Evolutionary conservation across 2,329 filamentous ascomycete genomes (phyloP), one percentile per base, ranked within the genome.

Genomic region (Metarhizium guizhouense): DNA sequence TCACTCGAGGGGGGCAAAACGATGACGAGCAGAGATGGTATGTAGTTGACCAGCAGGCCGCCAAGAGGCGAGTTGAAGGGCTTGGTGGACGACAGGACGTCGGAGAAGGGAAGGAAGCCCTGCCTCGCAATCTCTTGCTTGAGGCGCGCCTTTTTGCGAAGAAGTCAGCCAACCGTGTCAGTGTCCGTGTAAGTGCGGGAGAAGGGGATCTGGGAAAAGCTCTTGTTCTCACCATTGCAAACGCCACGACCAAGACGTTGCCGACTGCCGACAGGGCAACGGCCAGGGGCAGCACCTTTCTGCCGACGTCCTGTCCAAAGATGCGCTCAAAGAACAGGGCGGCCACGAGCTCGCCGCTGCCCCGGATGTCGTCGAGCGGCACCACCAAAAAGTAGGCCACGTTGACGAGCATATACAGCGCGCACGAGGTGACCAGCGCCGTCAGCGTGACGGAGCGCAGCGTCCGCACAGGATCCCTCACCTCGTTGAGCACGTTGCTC

Each of bases 41-140:
- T 74, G 62, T 82, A 88, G 62, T 89, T 85, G 2, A 89, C 75
- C 3, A 89, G 67, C 0, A 90, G 75, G 0, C 85, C 86, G 0
- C 85, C 86, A 1, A 88, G 67, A 0, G 87, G 86, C 0, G 86
- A 82, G 45, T 79, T 77, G 61, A 88, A 88, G 0, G 86, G 87
- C 25, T 76, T 77, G 0, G 84, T 85, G 0, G 84, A 85, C 0
- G 86, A 82, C 0, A 88, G 70, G 1, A 81, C 58, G 6, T 73
- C 72, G 0, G 84, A 77, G 56, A 79, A 88, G 0, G 87, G 86
- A 0, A 90, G 74, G 56, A 90, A 83, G 0, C 87, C 86, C 62
- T 88, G 84, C 18, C 85, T 76, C 2, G 86, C 86, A 54, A 90
- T 83, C 65, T 90, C 86, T 64, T 89, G 85, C 61, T 88, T 88